Evolutionary conservation across 169 alveolate genomes (phyloP), one percentile per base, ranked within the genome.

Genomic region (Plasmodium cynomolgi): DNA sequence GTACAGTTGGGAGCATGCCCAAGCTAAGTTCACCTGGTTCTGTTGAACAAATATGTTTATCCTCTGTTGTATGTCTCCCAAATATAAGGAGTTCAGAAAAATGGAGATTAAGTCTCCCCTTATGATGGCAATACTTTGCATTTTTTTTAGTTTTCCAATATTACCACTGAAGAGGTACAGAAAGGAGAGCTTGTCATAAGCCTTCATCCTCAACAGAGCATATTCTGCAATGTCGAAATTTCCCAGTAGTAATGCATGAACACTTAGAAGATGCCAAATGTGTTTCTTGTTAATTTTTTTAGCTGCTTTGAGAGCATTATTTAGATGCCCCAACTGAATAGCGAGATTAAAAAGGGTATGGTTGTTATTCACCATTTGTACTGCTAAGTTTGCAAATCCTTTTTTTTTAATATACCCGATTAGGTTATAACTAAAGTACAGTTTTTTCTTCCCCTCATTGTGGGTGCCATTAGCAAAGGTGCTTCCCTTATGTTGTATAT

Each of bases 171-270:
- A 93, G 13, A 96, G 82, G 91, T 98, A 98, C 39, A 97, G 96
- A 92, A 98, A 95, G n/a, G 97, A 90, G 47, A 98, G 92, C 92
- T 97, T 97, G 77, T 98, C 98, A 74, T 96, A 97, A 80, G 96
- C 96, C 95, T 98, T 97, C 15, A 96, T 95, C 93, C 97, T 96
- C 39, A 97, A 96, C 80, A 96, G 97, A 68, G 98, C 97, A 81
- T 97, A 95, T 95, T 98, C 99, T 15, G 98, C 98, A 0, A 98
- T 97, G 71, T 97, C 97, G 79, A 96, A 96, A 90, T 97, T 97
- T 0, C 99, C 99, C 93, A 93, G 81, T 34, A 92, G 88, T 41
- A 96, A 41, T 11, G 97, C 95, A 31, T 95, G 97, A 4, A 81
- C 91, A 17, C 97, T 96, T 91, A 96, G 58, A 17, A 91, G 84